Evolutionary conservation across 2,329 filamentous ascomycete species (phyloP), one percentile per base, ranked within the genome.

Genomic region (Biscogniauxia marginata): DNA sequence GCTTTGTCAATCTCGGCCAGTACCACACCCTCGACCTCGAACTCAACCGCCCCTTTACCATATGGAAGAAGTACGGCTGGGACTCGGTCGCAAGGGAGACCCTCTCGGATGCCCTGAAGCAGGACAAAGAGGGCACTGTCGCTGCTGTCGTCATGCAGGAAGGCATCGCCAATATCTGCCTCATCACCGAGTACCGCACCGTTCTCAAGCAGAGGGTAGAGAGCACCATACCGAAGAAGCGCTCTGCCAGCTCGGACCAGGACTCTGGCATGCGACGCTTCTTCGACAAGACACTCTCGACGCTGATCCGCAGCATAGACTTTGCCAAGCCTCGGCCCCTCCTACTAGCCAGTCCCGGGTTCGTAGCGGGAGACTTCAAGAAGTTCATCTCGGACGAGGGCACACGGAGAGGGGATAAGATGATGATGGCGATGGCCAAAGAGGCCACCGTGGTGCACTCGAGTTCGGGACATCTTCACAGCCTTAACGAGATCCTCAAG

Each of bases 131-230:
- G 59, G 92, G 91, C 1, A 89, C 93, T 59, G 82, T 96, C 18
- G 91, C 92, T 54, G 93, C 95, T 0, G 88, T 98, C 0, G 90
- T 98, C 21, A 93, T 99, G 89, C 90, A 96, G 66, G 93, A 98
- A 67, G 89, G 90, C 16, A 73, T 90, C 16, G 89, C 91, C 55
- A 91, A 93, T 71, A 89, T 95, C 61, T 93, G 90, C 72, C 80
- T 93, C 20, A 89, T 95, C 54, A 93, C 89, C 2, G 86, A 91
- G 68, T 87, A 88, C 71, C 88, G 91, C 64, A 93, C 90, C 3
- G 82, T 93, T 23, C 74, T 92, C 54, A 87, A 90, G 64, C 85
- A 89, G 67, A 76, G 81, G 23, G 77, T 95, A 25, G 87, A 92
- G 72, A 80, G 82, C 61, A 74, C 80, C 22, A 81, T 91, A 52